Percentiles rank a stretch among this genome's conserved stretches.
Conservation (phyloP, 148 eudicot species). For the Rheum nobile region DNA sequence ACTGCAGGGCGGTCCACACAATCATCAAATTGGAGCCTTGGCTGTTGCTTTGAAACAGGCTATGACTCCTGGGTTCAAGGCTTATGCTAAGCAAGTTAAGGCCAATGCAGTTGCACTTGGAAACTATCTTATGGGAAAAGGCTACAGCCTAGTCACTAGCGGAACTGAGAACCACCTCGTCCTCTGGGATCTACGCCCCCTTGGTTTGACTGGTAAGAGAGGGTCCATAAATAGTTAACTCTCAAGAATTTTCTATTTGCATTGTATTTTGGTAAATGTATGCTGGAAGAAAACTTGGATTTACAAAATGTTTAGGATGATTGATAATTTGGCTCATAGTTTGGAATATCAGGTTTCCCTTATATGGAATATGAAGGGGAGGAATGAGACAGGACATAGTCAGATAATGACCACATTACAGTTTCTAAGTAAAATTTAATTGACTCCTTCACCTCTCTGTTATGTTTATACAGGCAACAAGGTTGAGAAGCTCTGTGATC, state of each 20-base stretch:
- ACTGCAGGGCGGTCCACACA: conserved; percentile 97
- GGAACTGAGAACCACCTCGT: conserved; percentile 97
- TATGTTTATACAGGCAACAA: conserved; percentile 59
- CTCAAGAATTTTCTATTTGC: neutral
- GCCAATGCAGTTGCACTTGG: too few species aligned
- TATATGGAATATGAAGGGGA: too few species aligned
- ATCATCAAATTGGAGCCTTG: conserved; percentile 91
- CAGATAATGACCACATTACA: too few species aligned
- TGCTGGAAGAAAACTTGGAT: too few species aligned
- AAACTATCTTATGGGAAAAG: conserved; percentile 76
- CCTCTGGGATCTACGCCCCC: conserved; percentile 96
- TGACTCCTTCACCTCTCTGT: neutral
- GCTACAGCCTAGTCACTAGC: conserved; percentile 74
- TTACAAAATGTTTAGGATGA: too few species aligned
- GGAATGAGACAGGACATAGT: too few species aligned
- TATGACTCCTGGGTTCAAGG: conserved; percentile 77
- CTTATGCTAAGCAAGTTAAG: conserved; percentile 86
- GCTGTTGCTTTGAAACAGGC: conserved; percentile 94
- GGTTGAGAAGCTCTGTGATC: conserved; percentile 94
- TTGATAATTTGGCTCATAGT: neutral
- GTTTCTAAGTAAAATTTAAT: too few species aligned
- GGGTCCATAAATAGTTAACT: neutral
- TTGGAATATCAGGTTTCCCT: too few species aligned
- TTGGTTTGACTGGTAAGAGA: conserved; percentile 77
- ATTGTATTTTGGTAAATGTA: too few species aligned